Evolutionary conservation across 2,329 filamentous ascomycete genomes (phyloP).

Genomic region (Xylariaceae sp.): DNA sequence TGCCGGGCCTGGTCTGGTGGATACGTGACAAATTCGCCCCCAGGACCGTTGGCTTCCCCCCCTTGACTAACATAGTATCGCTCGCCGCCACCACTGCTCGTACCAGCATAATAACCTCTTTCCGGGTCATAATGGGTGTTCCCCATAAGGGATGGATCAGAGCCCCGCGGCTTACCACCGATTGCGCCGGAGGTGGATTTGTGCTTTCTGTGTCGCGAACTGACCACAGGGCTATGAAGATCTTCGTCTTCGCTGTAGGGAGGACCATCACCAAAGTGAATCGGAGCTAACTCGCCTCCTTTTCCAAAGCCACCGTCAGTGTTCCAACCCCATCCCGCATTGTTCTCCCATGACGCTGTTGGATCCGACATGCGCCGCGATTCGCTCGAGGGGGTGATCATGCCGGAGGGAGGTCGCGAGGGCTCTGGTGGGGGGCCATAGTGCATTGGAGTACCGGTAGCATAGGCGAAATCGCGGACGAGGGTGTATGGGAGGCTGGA

Average conservation of each 20-base stretch:
- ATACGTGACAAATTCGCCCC: conserved; percentile 78
- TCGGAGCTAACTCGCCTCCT: conserved; percentile 71
- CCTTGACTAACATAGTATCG: conserved; percentile 70
- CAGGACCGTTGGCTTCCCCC: conserved; percentile 68
- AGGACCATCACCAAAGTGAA: conserved; percentile 81
- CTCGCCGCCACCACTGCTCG: conserved; percentile 67
- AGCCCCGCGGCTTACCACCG: conserved; percentile 43
- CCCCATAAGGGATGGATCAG: conserved; percentile 42
- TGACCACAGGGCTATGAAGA: conserved; percentile 84
- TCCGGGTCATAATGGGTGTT: conserved; percentile 53
- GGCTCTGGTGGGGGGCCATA: conserved; percentile 84
- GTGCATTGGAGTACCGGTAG: conserved; percentile 76
- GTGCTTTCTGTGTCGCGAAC: conserved; percentile 79
- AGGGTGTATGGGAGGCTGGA: conserved; percentile 84
- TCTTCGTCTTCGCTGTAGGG: conserved; percentile 97
- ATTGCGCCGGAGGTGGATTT: conserved; percentile 61
- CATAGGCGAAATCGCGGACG: conserved; percentile 95
- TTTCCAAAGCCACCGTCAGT: conserved; percentile 51
- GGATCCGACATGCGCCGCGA: conserved; percentile 78
- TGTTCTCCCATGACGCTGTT: conserved; percentile 69
- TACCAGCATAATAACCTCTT: conserved; percentile 63
- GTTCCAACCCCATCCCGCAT: conserved; percentile 57
- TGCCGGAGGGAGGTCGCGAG: conserved; percentile 65
- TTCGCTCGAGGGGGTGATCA: conserved; percentile 83
- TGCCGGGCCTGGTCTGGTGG: conserved; percentile 61